phyloP scores from a whole-genome alignment of 1,284 basidiomycete species.

The Leccinum fallax region DNA sequence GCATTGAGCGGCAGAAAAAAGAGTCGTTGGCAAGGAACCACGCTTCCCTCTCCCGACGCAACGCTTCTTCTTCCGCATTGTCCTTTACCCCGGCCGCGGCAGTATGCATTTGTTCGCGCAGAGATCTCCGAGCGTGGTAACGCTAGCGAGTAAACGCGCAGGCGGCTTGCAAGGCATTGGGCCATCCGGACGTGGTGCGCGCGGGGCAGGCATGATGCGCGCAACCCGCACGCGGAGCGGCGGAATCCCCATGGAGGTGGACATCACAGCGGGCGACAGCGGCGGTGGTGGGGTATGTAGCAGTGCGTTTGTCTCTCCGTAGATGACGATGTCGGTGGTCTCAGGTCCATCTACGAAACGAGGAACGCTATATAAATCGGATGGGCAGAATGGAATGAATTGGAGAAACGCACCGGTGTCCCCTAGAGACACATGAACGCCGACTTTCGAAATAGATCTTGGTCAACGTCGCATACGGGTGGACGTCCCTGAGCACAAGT shows the following conservation, averaged over 20 bases:
- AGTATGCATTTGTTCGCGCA: conserved; percentile 23
- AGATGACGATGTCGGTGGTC: no score
- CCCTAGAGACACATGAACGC: no score
- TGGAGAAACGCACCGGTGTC: no score
- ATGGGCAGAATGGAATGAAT: conserved; percentile 38
- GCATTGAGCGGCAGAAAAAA: no score
- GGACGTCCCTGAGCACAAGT: conserved; percentile 56
- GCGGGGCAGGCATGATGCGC: no score
- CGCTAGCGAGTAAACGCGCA: conserved; percentile 7
- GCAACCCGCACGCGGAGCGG: conserved; percentile 44
- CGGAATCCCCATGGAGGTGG: conserved; percentile 16
- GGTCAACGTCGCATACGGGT: conserved; percentile 55
- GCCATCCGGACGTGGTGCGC: no score
- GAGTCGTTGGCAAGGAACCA: no score
- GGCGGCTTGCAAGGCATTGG: conserved; percentile 65
- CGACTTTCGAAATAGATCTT: no score
- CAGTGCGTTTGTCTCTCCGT: conserved; percentile 39
- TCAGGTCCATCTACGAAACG: no score
- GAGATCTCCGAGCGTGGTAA: conserved; percentile 19
- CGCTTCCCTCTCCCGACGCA: conserved; percentile 17
- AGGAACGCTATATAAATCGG: no score
- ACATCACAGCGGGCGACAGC: neutral
- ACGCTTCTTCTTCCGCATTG: conserved; percentile 26
- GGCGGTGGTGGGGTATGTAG: conserved; percentile 13
- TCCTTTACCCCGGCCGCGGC: conserved; percentile 14